phyloP scores from a whole-genome alignment of 306 rosid genomes.

The Fragaria iinumae region DNA sequence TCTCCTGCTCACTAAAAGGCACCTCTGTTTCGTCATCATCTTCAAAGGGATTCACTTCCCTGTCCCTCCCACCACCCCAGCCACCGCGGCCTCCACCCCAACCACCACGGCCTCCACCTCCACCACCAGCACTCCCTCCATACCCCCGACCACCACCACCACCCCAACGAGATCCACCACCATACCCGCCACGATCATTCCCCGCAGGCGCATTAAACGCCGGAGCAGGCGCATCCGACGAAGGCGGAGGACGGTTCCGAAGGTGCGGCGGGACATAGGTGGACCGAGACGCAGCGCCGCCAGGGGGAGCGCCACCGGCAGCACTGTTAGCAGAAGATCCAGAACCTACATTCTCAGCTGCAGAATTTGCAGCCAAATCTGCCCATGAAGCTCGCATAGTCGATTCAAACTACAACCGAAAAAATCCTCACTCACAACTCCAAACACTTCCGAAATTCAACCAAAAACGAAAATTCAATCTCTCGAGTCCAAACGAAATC shows the following conservation, averaged over 20 bases:
- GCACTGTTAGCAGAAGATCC: conserved; percentile 43
- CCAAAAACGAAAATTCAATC: background rate
- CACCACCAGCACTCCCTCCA: conserved; percentile 32
- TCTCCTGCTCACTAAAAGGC: conserved; percentile 51
- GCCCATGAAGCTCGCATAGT: conserved; percentile 92
- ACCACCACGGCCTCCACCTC: conserved; percentile 43
- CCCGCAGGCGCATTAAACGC: conserved; percentile 35
- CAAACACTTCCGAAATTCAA: background rate
- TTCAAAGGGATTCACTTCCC: conserved; percentile 72
- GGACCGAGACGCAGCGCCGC: conserved; percentile 23
- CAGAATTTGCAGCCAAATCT: conserved; percentile 84
- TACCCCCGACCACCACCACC: conserved; percentile 48
- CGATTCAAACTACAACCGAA: conserved; percentile 33
- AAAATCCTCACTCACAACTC: conserved; percentile 14
- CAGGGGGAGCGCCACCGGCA: conserved; percentile 26
- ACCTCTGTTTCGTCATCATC: conserved; percentile 53
- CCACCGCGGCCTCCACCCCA: conserved; percentile 59
- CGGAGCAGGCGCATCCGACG: conserved; percentile 33
- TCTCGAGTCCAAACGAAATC: background rate
- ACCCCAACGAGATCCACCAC: conserved; percentile 50
- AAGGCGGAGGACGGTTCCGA: conserved; percentile 57
- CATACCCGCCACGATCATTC: conserved; percentile 39
- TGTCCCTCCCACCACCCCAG: conserved; percentile 68
- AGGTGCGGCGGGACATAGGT: conserved; percentile 83
- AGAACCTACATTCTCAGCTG: conserved; percentile 58